Conservation (phyloP, 805 yeast genomes). For the Wickerhamomyces ciferrii region DNA sequence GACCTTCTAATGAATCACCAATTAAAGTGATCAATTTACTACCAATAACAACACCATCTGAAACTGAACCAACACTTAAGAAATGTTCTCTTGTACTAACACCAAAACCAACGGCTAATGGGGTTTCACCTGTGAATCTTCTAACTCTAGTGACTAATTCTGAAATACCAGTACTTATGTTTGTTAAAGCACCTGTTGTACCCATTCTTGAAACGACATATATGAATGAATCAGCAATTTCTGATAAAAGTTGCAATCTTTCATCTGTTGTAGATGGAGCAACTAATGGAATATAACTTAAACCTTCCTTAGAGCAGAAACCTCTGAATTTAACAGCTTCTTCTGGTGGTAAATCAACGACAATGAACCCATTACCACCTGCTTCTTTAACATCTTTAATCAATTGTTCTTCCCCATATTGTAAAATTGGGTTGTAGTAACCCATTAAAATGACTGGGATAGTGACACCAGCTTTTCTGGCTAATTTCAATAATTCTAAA, state of each 20-base stretch:
- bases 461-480: slow-evolving; percentile 78
- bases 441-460: slow-evolving; percentile 95
- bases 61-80: slow-evolving; percentile 64
- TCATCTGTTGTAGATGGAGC: slow-evolving; percentile 97
- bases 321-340: slow-evolving; percentile 87
- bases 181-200: slow-evolving; percentile 83
- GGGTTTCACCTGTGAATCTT: slow-evolving; percentile 66
- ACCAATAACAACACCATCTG: slow-evolving; percentile 96
- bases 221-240: slow-evolving; percentile 90
- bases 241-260: slow-evolving; percentile 70
- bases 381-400: slow-evolving; percentile 74
- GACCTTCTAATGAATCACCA: slow-evolving; percentile 55
- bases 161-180: slow-evolving; percentile 57
- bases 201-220: slow-evolving; percentile 99
- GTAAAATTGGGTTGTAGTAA: slow-evolving; percentile 90
- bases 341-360: slow-evolving; percentile 97
- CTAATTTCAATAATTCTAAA: slow-evolving; percentile 65
- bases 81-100: slow-evolving; percentile 92
- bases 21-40: slow-evolving; percentile 72
- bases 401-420: slow-evolving; percentile 83
- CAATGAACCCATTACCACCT: slow-evolving; percentile 92
- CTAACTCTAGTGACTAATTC: slow-evolving; percentile 73
- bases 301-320: slow-evolving; percentile 57
- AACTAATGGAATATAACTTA: slow-evolving; percentile 87
- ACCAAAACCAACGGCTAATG: slow-evolving; percentile 96